A percentile compares a stretch with the other conserved stretches of the same genome.
phyloP scores from a whole-genome alignment of 495 filamentous ascomycete genomes.

The Pseudevernia furfuracea region DNA sequence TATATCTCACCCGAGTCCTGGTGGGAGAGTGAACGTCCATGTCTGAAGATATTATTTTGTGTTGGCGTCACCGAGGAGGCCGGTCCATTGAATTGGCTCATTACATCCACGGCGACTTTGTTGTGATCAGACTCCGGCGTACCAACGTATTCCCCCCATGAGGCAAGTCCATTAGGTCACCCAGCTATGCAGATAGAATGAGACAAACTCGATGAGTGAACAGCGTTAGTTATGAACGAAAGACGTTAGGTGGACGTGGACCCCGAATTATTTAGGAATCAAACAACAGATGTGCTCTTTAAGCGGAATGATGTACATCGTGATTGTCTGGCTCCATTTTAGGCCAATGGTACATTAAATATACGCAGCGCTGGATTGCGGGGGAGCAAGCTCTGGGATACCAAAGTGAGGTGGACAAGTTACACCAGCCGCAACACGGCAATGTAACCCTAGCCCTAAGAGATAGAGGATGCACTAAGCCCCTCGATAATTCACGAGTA shows the following conservation, averaged over 20 bases:
- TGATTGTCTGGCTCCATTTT: not conserved
- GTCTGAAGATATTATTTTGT: constrained; percentile 54
- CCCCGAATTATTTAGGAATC: not conserved
- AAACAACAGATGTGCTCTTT: not conserved
- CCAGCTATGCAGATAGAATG: not conserved
- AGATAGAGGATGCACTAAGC: too few species aligned
- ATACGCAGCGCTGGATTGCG: not conserved
- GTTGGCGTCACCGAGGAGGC: constrained; percentile 62
- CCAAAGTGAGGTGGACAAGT: not conserved
- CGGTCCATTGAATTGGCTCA: constrained; percentile 48
- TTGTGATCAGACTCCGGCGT: not conserved
- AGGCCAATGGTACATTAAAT: not conserved
- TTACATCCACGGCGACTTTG: constrained; percentile 18
- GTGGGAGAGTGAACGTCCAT: constrained; percentile 47
- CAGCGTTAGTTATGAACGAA: not conserved
- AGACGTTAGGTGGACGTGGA: not conserved
- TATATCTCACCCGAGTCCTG: constrained; percentile 35
- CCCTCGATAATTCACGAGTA: too few species aligned
- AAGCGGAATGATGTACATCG: too few species aligned
- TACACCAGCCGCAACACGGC: too few species aligned
- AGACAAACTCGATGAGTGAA: not conserved
- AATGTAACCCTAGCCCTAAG: too few species aligned
- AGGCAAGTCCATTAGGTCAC: constrained; percentile 11
- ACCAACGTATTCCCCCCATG: not conserved
- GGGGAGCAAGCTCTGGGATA: not conserved